Percentiles rank a stretch among this genome's conserved stretches.
Conservation (phyloP, 225 moss, liverwort and hornwort genomes). For the Antitrichia curtipendula region DNA sequence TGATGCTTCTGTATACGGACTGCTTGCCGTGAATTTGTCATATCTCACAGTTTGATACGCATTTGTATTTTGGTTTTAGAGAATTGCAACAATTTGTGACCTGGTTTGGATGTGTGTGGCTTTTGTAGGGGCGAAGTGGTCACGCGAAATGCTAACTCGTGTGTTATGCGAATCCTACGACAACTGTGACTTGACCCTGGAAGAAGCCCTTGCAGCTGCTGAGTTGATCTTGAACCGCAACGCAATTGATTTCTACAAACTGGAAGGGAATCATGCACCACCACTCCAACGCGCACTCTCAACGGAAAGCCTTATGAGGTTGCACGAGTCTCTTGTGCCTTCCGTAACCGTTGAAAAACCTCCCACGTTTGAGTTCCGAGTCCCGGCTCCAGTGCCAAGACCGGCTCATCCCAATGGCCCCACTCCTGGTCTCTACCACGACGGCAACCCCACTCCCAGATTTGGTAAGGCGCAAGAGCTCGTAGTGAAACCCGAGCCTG, state of each 20-base stretch:
- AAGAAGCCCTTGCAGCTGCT: slow-evolving; percentile 57
- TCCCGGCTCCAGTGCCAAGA: slow-evolving; percentile 3
- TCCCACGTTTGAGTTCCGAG: slow-evolving; percentile 14
- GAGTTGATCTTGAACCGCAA: slow-evolving; percentile 50
- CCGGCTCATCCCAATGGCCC: slow-evolving; percentile 3
- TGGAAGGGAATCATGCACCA: slow-evolving; percentile 23
- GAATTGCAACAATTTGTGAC: background rate
- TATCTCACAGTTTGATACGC: background rate
- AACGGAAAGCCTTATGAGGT: slow-evolving; percentile 9
- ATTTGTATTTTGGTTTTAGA: background rate
- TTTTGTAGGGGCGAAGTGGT: slow-evolving; percentile 76
- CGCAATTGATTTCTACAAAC: slow-evolving; percentile 68
- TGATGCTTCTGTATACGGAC: background rate
- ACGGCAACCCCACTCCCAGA: background rate
- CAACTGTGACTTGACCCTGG: slow-evolving; percentile 66
- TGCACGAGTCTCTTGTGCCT: slow-evolving; percentile 4
- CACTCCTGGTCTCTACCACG: background rate
- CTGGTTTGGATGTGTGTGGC: background rate
- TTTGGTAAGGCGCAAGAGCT: slow-evolving; percentile 8
- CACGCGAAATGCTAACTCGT: slow-evolving; percentile 55
- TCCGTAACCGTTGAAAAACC: background rate
- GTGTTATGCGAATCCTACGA: slow-evolving; percentile 62
- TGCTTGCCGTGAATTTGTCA: background rate
- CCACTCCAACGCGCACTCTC: slow-evolving; percentile 12
- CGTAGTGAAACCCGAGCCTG: background rate